phyloP scores from a whole-genome alignment of 305 asterid species.

The Ilex paraguariensis region DNA sequence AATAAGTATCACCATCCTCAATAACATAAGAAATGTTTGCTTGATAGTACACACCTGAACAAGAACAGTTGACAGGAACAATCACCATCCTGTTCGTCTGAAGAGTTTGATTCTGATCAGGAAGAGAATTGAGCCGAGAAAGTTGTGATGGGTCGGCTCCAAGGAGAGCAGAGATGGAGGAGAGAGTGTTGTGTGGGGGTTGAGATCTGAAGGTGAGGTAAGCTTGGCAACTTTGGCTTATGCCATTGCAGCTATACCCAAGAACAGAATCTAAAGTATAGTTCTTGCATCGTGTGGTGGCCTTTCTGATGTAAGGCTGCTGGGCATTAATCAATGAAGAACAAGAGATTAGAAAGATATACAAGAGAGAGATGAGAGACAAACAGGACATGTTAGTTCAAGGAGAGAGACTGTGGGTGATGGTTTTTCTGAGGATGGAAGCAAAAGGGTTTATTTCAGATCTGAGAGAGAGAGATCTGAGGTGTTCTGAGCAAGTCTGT shows the following conservation, averaged over 20 bases:
- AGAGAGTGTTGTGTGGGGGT: constrained; percentile 46
- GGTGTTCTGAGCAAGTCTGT: too few relatives aligned
- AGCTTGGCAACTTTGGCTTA: constrained; percentile 44
- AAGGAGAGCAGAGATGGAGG: constrained; percentile 56
- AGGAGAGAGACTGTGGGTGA: too few relatives aligned
- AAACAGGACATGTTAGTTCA: neutral
- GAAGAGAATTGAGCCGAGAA: constrained; percentile 53
- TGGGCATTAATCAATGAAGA: constrained; percentile 40
- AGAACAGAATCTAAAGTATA: constrained; percentile 26
- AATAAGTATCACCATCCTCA: constrained; percentile 8
- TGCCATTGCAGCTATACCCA: constrained; percentile 81
- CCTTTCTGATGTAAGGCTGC: constrained; percentile 57
- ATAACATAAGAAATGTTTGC: constrained; percentile 42
- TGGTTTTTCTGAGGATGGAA: too few relatives aligned
- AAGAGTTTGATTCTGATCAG: constrained; percentile 23
- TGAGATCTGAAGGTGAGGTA: constrained; percentile 68
- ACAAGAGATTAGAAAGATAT: constrained; percentile 5
- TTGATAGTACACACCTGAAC: constrained; percentile 57
- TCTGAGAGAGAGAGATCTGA: too few relatives aligned
- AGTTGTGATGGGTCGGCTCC: constrained; percentile 35
- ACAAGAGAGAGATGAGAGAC: constrained; percentile 15
- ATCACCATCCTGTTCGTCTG: constrained; percentile 34
- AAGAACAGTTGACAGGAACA: constrained; percentile 74
- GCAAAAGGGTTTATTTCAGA: too few relatives aligned
- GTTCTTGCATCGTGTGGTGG: constrained; percentile 16